A percentile compares a stretch with the other conserved stretches of the same genome.
Evolutionary conservation across 1,284 basidiomycete genomes (phyloP).

Genomic region (Phellopilus nigrolimitatus): DNA sequence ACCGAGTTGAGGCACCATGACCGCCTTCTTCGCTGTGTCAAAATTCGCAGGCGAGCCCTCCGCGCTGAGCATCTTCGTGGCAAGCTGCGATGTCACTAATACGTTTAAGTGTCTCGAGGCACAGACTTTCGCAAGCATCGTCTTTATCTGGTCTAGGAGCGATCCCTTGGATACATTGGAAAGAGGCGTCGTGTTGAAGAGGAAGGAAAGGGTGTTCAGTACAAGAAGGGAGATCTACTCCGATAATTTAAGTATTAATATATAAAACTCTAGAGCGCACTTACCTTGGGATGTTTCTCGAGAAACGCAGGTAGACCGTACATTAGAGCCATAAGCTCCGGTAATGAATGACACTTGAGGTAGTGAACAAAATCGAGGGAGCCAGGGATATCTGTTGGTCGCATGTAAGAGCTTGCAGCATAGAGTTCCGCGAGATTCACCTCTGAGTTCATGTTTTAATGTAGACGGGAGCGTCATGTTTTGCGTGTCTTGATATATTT

Average conservation of each 20-base stretch:
- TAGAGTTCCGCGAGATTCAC: slow-evolving; percentile 26
- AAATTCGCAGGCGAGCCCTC: slow-evolving; percentile 61
- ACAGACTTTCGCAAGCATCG: slow-evolving; percentile 45
- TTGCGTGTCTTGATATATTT: slow-evolving; percentile 70
- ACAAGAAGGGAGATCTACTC: slow-evolving; percentile 53
- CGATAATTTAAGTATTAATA: slow-evolving; percentile 19
- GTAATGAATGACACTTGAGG: slow-evolving; percentile 40
- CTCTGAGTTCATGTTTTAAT: slow-evolving; percentile 38
- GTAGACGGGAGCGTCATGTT: slow-evolving; percentile 53
- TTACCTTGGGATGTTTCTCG: slow-evolving; percentile 43
- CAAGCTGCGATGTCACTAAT: slow-evolving; percentile 61
- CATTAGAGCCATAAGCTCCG: slow-evolving; percentile 56
- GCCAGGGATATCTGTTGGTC: slow-evolving; percentile 10
- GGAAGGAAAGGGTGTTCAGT: slow-evolving; percentile 61
- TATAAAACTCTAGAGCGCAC: slow-evolving; percentile 2
- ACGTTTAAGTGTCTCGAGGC: slow-evolving; percentile 51
- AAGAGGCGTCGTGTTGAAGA: slow-evolving; percentile 45
- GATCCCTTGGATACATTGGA: slow-evolving; percentile 34
- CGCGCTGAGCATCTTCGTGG: slow-evolving; percentile 56
- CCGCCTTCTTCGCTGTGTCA: slow-evolving; percentile 53
- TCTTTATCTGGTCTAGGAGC: slow-evolving; percentile 49
- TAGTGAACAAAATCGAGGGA: slow-evolving; percentile 37
- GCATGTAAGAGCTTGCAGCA: not conserved
- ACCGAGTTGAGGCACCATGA: slow-evolving; percentile 65
- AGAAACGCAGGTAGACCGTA: slow-evolving; percentile 46